Evolutionary conservation across 1,284 basidiomycete species (phyloP).

Genomic region (Schizophyllum commune): DNA sequence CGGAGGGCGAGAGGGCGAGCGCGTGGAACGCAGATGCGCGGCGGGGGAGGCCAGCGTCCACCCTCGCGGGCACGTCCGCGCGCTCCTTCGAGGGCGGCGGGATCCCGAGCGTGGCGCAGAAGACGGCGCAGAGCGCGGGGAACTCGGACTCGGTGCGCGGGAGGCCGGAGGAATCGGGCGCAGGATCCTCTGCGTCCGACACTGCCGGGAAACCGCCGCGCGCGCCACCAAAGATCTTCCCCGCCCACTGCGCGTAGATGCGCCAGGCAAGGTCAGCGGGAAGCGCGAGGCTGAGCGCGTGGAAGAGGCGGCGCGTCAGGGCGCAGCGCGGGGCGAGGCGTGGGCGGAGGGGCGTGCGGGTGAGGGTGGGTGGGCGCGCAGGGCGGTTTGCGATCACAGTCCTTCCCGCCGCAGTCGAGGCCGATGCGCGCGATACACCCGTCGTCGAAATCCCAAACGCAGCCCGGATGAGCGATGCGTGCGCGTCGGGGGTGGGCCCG

Average conservation of each 20-base stretch:
- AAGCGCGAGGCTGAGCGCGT: not conserved
- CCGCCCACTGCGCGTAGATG: not conserved
- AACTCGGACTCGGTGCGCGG: conserved; percentile 59
- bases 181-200: not conserved
- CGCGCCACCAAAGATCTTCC: not conserved
- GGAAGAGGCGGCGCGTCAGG: not conserved
- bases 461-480: too few relatives aligned
- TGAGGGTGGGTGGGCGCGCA: not conserved
- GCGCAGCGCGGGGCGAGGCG: not conserved
- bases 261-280: not conserved
- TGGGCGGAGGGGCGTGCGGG: not conserved
- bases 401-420: too few relatives aligned
- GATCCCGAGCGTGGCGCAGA: not conserved
- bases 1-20: not conserved
- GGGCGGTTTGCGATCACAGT: too few relatives aligned
- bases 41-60: too few relatives aligned
- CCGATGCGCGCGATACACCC: too few relatives aligned
- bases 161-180: not conserved
- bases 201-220: too few relatives aligned
- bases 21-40: not conserved
- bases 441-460: too few relatives aligned
- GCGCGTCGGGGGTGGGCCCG: too few relatives aligned
- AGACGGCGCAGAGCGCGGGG: conserved; percentile 2
- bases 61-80: too few relatives aligned
- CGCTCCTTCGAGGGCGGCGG: not conserved